phyloP scores from a whole-genome alignment of 768 basidiomycete genomes.

The Trametes sanguinea region DNA sequence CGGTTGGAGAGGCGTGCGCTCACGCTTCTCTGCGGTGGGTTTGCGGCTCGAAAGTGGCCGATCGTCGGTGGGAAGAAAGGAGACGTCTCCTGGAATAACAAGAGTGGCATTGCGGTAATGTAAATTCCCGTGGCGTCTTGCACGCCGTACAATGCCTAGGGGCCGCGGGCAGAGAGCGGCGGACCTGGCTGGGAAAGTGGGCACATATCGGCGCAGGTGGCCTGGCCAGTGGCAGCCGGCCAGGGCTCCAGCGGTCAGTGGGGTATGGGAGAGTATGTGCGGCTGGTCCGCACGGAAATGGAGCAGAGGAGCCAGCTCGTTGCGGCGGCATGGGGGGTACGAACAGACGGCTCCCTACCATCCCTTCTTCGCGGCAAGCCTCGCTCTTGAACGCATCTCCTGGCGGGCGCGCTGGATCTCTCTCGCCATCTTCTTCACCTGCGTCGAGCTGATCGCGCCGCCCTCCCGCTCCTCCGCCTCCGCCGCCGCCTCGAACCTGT shows the following conservation, averaged over 20 bases:
- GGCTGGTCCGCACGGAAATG: neutral
- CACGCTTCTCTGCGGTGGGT: neutral
- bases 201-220: too few species aligned
- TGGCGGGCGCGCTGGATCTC: conserved; percentile 43
- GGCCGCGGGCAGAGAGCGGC: neutral
- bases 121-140: neutral
- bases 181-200: conserved; percentile 1
- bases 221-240: too few species aligned
- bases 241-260: neutral
- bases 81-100: neutral
- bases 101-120: neutral
- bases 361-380: conserved; percentile 27
- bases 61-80: neutral
- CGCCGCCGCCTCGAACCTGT: conserved; percentile 47
- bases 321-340: neutral
- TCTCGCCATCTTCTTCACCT: conserved; percentile 61
- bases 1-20: neutral
- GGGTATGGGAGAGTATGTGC: neutral
- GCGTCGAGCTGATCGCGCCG: conserved; percentile 64
- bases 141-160: neutral
- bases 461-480: conserved; percentile 56
- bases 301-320: neutral
- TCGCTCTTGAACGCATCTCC: conserved; percentile 36
- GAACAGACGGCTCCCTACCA: neutral
- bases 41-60: neutral